A percentile compares a stretch with the other conserved stretches of the same genome.
phyloP scores from a whole-genome alignment of 768 basidiomycete genomes.

The Rhodotorula diobovata region DNA sequence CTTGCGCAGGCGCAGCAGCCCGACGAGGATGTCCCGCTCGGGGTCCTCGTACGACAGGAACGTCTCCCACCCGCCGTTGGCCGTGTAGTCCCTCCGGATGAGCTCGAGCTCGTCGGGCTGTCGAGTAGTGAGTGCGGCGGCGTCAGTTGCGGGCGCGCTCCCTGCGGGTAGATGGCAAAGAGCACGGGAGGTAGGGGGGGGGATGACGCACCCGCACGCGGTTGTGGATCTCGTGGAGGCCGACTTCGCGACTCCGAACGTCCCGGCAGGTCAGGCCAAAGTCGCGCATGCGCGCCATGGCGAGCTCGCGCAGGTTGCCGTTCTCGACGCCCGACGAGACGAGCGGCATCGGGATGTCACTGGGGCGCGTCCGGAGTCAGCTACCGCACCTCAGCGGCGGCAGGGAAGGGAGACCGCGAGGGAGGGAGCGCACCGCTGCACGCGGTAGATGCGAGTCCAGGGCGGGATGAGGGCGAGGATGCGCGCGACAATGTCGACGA shows the following conservation, averaged over 20 bases:
- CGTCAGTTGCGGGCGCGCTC: too few relatives aligned
- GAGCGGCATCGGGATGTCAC: slow-evolving; percentile 93
- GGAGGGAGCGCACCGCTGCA: slow-evolving; percentile 66
- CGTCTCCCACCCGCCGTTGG: slow-evolving; percentile 99
- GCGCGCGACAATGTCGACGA: slow-evolving; percentile 93
- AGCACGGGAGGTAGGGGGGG: too few relatives aligned
- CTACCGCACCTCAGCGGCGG: too few relatives aligned
- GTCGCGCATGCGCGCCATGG: slow-evolving; percentile 96
- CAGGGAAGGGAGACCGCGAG: background rate
- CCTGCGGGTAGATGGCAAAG: too few relatives aligned
- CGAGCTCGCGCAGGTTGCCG: slow-evolving; percentile 92
- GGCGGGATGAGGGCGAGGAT: slow-evolving; percentile 95
- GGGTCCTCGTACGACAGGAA: slow-evolving; percentile 99
- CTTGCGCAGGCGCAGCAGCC: slow-evolving; percentile 82
- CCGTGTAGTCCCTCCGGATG: slow-evolving; percentile 87
- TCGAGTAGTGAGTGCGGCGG: too few relatives aligned
- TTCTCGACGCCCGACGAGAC: slow-evolving; percentile 97
- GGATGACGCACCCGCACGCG: slow-evolving; percentile 61
- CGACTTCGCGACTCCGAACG: slow-evolving; percentile 95
- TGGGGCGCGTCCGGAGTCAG: slow-evolving; percentile 47
- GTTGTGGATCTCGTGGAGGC: slow-evolving; percentile 97
- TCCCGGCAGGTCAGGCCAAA: slow-evolving; percentile 97
- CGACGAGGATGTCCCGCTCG: slow-evolving; percentile 90
- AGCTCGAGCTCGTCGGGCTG: slow-evolving; percentile 82
- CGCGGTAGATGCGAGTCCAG: slow-evolving; percentile 97